Percentiles rank a stretch among this genome's conserved stretches.
Evolutionary conservation across 2,329 filamentous ascomycete genomes (phyloP).

Genomic region (Calonectria pauciramosa): DNA sequence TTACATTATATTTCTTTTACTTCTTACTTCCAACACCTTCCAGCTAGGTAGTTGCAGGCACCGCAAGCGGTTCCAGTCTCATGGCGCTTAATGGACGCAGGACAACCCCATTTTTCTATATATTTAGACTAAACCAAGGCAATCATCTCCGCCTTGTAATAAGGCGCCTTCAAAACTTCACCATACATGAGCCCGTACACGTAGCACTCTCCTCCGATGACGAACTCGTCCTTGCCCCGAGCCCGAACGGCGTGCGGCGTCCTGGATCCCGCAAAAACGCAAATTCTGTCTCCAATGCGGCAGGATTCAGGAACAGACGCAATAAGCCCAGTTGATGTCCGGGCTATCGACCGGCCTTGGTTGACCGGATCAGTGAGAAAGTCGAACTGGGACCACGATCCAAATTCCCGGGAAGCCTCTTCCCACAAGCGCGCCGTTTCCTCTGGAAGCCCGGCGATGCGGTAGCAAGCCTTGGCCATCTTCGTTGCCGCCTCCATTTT

Average conservation of each 20-base stretch:
- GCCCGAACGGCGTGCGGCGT: no score
- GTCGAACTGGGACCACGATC: background rate
- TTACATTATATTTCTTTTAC: no score
- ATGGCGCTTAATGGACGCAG: background rate
- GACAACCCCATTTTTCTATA: background rate
- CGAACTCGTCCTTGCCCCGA: background rate
- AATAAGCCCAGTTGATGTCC: background rate
- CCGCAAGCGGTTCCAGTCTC: background rate
- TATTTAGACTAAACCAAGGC: background rate
- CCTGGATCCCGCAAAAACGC: no score
- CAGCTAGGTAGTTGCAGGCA: background rate
- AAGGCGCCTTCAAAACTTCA: background rate
- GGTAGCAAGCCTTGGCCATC: background rate
- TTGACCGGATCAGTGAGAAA: background rate
- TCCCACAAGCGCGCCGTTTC: background rate
- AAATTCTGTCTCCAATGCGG: background rate
- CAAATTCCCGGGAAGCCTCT: background rate
- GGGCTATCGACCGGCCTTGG: background rate
- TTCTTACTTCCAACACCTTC: background rate
- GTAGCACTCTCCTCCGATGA: background rate
- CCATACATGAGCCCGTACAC: background rate
- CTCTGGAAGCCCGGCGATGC: background rate
- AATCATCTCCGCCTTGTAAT: background rate
- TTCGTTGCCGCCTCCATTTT: background rate
- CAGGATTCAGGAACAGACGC: background rate